Evolutionary conservation across 176 grass and related monocot species (phyloP), one percentile per base, ranked within the genome.

Genomic region (Oryza punctata): DNA sequence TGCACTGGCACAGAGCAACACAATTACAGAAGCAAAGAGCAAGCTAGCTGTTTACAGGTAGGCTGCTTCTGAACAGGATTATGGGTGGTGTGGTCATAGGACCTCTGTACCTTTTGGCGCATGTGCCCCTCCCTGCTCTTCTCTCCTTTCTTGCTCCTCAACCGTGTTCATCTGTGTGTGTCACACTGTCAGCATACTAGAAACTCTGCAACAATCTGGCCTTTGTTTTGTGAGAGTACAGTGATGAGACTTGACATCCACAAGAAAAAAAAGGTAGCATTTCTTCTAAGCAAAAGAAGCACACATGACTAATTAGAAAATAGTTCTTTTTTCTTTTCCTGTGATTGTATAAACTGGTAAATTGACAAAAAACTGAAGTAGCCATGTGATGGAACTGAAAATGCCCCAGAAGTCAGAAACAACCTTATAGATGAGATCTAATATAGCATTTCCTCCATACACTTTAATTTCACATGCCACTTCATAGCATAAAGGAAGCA

Each of bases 101-200:
- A 52, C 19, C 21, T 12, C 21, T 12, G 72, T 63, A 75, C 54
- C 54, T 77, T 75, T 33, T 19, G 47, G 27, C 10, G 27, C 65
- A 57, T 70, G 65, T 70, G 64, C 65, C 37, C 1, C 78, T 70
- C 37, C 5, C 78, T 70, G 43, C 65, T 69, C 27, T 45, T 45
- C 32, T 47, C 63, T 63, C 12, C 30, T 70, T 28, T 81, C 79
- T 61, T 80, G 27, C 26, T 35, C 64, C 25, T 80, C 29, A 57
- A 24, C 2, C n/a, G 23, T 28, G 32, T 41, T 70, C 29, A 81
- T 81, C 8, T 71, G 46, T 38, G 79, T 38, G 79, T 61, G 79
- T 50, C 67, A 68, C 29, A 18, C 21, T 61, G 79, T 33, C 67
- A 68, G 11, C 64, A 67, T 67, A 49, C 32, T 33, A 33, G 32